Base-by-base conservation (phyloP, 2,329 filamentous ascomycete species). In the Cercospora zeina region DNA sequence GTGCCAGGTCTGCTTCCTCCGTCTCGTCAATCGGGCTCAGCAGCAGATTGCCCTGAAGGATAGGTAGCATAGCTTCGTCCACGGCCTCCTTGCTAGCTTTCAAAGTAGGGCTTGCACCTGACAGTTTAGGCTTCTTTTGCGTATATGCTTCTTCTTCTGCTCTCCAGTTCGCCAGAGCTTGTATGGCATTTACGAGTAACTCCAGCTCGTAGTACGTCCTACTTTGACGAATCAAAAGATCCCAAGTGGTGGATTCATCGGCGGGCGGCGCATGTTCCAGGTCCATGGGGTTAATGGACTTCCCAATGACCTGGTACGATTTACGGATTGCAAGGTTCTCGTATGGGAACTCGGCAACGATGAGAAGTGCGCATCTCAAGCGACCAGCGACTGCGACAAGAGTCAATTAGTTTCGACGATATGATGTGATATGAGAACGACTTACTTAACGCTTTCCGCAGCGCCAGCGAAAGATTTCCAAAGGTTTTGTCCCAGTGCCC, bases 381-480 rank as follows among this genome's bases (percentile, higher is more conserved):
- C 79, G 77, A 59, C 82, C 82, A 69, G 75, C 74, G 50, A 75
- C 76, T 79, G 55, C 27, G 10, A 49, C 14, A 61, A 13, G 13
- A 54, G 24, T 34, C 36, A 42, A 54, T 72, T 70, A 66, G 68
- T 61, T 58, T 51, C 51, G 53, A 2, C 11, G n/a, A 37, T 14
- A 9, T 19, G 30, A 33, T 27, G 16, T 31, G 19, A 4, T 33
- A 37, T 31, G 53, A 59, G 14, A 45, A 14, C 13, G 51, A 83
- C 91, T 81, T 85, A 96, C 91, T 83, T 51, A 96, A 82, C 71
- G 97, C 92, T 64, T 88, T 87, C 71, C 89, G 89, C 77, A 96
- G 91, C n/a, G 93, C 83, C 69, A 86, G 83, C 31, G 85, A 84
- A 45, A 91, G 87, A 60, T 86, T 81, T 16, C 80, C 77, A 69